Evolutionary conservation across 176 grass and related monocot genomes (phyloP).

Genomic region (Rhynchospora tenuis): DNA sequence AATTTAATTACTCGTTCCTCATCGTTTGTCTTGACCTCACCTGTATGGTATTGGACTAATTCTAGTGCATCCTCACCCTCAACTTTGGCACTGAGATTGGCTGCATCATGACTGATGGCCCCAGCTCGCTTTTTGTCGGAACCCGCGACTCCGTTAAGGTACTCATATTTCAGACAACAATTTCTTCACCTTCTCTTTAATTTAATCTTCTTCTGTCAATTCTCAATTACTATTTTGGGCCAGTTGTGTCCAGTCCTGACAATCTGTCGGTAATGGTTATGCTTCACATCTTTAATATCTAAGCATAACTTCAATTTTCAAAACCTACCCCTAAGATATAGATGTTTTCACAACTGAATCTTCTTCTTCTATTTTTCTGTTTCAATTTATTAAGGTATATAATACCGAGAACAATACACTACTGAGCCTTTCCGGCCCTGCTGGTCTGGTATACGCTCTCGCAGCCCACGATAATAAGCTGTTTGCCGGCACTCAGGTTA

Average conservation of each 20-base stretch:
- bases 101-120: conserved; percentile 92
- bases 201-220: not conserved
- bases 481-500: conserved; percentile 84
- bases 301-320: not conserved
- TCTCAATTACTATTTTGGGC: too few relatives aligned
- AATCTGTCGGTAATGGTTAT: conserved; percentile 7
- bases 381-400: conserved; percentile 47
- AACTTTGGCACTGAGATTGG: conserved; percentile 62
- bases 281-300: not conserved
- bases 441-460: conserved; percentile 84
- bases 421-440: conserved; percentile 71
- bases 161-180: too few relatives aligned
- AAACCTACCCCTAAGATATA: not conserved
- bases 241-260: too few relatives aligned
- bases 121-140: conserved; percentile 84
- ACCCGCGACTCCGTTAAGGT: conserved; percentile 80
- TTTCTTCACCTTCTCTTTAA: not conserved
- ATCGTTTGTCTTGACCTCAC: too few relatives aligned
- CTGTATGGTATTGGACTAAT: conserved; percentile 36
- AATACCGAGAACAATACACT: conserved; percentile 64
- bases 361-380: not conserved
- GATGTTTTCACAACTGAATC: not conserved
- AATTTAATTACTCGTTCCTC: not conserved
- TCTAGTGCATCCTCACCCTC: conserved; percentile 29
- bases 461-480: conserved; percentile 61